Conservation (phyloP, 129 eudicot species). For the Artemisia annua region DNA sequence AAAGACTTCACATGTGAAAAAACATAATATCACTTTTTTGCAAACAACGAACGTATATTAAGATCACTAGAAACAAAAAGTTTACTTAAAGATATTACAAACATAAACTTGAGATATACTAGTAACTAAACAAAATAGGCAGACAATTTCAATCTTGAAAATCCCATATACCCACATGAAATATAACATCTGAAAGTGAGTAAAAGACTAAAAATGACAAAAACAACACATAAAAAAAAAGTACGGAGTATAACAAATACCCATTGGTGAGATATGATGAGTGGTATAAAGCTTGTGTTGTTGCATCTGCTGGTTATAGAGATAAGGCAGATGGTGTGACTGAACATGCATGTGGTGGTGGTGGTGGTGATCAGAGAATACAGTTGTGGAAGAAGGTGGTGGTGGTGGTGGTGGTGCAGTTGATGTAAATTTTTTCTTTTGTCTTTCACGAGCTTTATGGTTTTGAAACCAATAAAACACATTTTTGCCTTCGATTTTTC, state of each 20-base stretch:
- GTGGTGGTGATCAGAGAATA: slow-evolving; percentile 24
- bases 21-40: neutral
- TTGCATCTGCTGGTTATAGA: slow-evolving; percentile 32
- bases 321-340: slow-evolving; percentile 26
- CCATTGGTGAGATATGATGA: slow-evolving; percentile 31
- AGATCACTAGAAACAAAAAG: too few relatives aligned
- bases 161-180: neutral
- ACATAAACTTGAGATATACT: too few relatives aligned
- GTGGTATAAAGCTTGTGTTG: slow-evolving; percentile 32
- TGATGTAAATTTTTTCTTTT: slow-evolving; percentile 74
- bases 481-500: slow-evolving; percentile 97
- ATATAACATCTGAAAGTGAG: neutral
- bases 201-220: neutral
- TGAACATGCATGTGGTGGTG: slow-evolving; percentile 20
- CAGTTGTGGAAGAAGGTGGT: slow-evolving; percentile 21
- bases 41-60: too few relatives aligned
- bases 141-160: too few relatives aligned
- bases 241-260: too few relatives aligned
- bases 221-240: neutral
- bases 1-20: neutral
- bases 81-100: too few relatives aligned
- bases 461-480: slow-evolving; percentile 99
- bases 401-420: slow-evolving; percentile 14
- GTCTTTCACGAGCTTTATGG: slow-evolving; percentile 95
- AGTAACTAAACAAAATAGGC: neutral